phyloP scores from a whole-genome alignment of 179 eudicot genomes.

The Carnegiea gigantea region DNA sequence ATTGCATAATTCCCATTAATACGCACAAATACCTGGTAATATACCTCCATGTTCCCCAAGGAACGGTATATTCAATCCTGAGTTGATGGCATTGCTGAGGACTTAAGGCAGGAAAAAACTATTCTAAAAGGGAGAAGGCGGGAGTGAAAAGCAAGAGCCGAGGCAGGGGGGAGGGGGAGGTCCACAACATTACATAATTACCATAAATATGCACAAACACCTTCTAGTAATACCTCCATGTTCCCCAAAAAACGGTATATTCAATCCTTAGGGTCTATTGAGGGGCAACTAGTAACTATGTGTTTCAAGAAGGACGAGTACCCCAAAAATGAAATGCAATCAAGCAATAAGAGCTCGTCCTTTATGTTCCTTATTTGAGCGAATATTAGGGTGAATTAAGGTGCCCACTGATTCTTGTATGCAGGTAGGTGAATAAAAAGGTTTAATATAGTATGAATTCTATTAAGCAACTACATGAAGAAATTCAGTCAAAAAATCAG shows the following conservation, averaged over 20 bases:
- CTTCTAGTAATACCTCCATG: background rate
- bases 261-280: background rate
- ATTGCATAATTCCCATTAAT: too few relatives aligned
- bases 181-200: too few relatives aligned
- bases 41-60: background rate
- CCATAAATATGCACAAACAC: background rate
- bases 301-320: background rate
- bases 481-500: background rate
- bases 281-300: background rate
- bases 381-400: background rate
- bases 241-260: background rate
- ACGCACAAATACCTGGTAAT: background rate
- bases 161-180: too few relatives aligned
- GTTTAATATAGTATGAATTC: too few relatives aligned
- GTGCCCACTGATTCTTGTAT: background rate
- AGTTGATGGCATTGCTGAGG: too few relatives aligned
- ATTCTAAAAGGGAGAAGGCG: too few relatives aligned
- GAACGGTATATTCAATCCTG: background rate
- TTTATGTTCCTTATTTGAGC: background rate
- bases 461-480: background rate
- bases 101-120: too few relatives aligned
- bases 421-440: background rate
- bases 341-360: too few relatives aligned
- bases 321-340: background rate
- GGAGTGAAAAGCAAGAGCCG: too few relatives aligned